Evolutionary conservation across 2,329 filamentous ascomycete species (phyloP).

Genomic region (Tolypocladium nubicola): DNA sequence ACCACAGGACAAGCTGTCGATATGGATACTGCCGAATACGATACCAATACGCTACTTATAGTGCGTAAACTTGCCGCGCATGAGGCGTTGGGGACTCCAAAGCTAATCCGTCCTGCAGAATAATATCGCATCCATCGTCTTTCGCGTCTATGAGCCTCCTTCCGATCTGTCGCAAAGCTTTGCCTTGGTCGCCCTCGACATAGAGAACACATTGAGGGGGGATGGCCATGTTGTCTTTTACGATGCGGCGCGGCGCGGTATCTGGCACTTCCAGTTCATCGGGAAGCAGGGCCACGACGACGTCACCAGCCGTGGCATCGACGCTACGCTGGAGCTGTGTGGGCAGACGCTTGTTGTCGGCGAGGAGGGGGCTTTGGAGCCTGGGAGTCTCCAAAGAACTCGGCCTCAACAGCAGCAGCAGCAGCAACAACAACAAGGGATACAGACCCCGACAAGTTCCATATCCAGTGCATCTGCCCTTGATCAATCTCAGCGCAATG

Average conservation of each 20-base stretch:
- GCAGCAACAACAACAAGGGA: constrained; percentile 26
- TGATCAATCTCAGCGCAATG: constrained; percentile 23
- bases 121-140: constrained; percentile 44
- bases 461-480: constrained; percentile 28
- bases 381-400: constrained; percentile 33
- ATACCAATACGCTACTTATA: constrained; percentile 50
- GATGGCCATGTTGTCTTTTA: constrained; percentile 43
- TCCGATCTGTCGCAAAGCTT: constrained; percentile 32
- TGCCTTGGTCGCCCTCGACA: constrained; percentile 35
- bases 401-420: constrained; percentile 24
- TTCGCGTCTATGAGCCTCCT: constrained; percentile 43
- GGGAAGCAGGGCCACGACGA: constrained; percentile 27
- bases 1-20: constrained; percentile 26
- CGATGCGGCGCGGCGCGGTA: constrained; percentile 35
- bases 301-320: constrained; percentile 17
- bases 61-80: constrained; percentile 25
- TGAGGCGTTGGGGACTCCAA: not conserved
- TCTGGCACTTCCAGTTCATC: constrained; percentile 45
- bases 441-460: constrained; percentile 35
- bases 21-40: constrained; percentile 54
- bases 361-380: constrained; percentile 43
- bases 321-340: constrained; percentile 29
- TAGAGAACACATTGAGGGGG: constrained; percentile 39
- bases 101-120: constrained; percentile 27
- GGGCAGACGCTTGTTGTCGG: constrained; percentile 31